These are phyloP conservation scores for Xylariaceae sp. DNA, from an alignment of 2,329 filamentous ascomycete species.

Conservation along the genomic window DNA sequence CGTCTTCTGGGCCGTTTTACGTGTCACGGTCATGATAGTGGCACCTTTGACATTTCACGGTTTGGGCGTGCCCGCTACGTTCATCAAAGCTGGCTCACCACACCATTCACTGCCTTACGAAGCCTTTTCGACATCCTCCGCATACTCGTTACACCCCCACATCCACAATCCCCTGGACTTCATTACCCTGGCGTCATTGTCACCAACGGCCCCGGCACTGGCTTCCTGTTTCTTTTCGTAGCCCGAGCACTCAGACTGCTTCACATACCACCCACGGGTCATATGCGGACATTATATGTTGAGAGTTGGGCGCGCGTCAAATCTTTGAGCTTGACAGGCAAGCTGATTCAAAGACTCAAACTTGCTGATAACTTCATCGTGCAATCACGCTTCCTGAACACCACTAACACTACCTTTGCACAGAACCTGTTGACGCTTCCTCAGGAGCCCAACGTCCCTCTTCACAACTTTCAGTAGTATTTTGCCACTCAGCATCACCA, in stretches of 20 bases:
- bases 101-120: conserved; percentile 61
- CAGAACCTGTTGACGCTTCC: conserved; percentile 20
- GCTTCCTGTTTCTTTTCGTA: conserved; percentile 63
- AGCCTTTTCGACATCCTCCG: conserved; percentile 60
- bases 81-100: conserved; percentile 72
- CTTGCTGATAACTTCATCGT: conserved; percentile 22
- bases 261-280: conserved; percentile 41
- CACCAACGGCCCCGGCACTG: conserved; percentile 85
- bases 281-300: conserved; percentile 74
- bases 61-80: conserved; percentile 75
- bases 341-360: conserved; percentile 48
- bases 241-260: conserved; percentile 46
- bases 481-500: no score
- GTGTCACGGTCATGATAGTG: conserved; percentile 27
- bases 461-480: not conserved
- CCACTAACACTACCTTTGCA: conserved; percentile 2
- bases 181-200: conserved; percentile 68
- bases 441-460: conserved; percentile 1
- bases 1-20: conserved; percentile 29
- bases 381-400: conserved; percentile 11
- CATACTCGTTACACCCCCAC: conserved; percentile 40
- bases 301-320: conserved; percentile 89
- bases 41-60: conserved; percentile 57
- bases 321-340: conserved; percentile 78
- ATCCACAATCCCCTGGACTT: conserved; percentile 30